Evolutionary conservation across 305 asterid genomes (phyloP).

Genomic region (Euphrasia arctica): DNA sequence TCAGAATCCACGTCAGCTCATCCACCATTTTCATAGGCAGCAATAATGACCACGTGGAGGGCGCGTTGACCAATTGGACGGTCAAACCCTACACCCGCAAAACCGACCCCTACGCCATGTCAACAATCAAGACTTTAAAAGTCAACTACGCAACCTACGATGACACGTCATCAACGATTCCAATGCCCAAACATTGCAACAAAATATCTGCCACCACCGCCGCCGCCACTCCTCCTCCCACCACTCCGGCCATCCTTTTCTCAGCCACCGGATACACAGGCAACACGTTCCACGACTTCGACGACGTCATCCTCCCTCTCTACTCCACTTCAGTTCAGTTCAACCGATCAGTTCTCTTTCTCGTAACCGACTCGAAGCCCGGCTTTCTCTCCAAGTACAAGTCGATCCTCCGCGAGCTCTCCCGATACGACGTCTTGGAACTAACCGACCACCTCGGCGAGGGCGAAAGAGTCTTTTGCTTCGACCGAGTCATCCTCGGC

Average conservation of each 20-base stretch:
- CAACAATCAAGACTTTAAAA: conserved; percentile 23
- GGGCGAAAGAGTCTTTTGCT: conserved; percentile 41
- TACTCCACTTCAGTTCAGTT: conserved; percentile 43
- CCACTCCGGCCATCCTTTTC: conserved; percentile 50
- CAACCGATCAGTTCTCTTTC: conserved; percentile 38
- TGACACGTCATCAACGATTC: conserved; percentile 16
- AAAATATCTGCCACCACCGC: conserved; percentile 19
- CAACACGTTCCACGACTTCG: conserved; percentile 57
- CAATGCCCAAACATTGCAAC: conserved; percentile 34
- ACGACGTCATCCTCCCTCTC: conserved; percentile 57
- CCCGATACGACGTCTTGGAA: conserved; percentile 33
- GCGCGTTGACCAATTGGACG: conserved; percentile 22
- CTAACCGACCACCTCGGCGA: conserved; percentile 30
- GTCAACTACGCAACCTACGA: conserved; percentile 10
- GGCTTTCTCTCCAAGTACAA: conserved; percentile 38
- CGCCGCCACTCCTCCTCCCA: neutral
- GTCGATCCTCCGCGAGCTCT: neutral
- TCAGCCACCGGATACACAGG: conserved; percentile 51
- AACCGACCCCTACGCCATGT: conserved; percentile 33
- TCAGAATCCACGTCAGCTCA: conserved; percentile 41
- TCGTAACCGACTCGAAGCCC: conserved; percentile 28
- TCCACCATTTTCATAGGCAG: conserved; percentile 39
- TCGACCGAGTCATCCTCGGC: conserved; percentile 44
- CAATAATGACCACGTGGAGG: neutral
- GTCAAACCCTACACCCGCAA: conserved; percentile 56